These are phyloP conservation scores for Mortierella sp. DNA, from an alignment of 371 early-diverging fungal genomes.

Conservation along the genomic window DNA sequence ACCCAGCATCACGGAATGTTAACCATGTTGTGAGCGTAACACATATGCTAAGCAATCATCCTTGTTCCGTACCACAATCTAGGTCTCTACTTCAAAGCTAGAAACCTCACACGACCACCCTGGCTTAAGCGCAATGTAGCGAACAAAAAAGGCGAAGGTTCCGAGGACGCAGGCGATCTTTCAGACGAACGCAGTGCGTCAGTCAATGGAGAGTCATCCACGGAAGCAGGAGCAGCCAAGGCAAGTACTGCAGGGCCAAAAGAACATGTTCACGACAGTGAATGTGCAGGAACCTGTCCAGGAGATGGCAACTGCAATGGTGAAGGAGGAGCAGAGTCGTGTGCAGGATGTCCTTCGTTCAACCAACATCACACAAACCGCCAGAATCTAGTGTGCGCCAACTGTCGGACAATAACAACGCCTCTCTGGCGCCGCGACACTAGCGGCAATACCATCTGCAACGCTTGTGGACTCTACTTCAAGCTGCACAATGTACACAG, in stretches of 20 bases:
- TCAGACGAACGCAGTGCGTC: slow-evolving; percentile 17
- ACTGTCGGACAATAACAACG: slow-evolving; percentile 85
- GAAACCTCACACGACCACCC: slow-evolving; percentile 82
- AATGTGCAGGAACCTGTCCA: slow-evolving; percentile 74
- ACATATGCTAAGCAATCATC: too few species aligned
- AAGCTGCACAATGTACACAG: slow-evolving; percentile 82
- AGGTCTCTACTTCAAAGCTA: slow-evolving; percentile 85
- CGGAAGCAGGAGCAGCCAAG: neutral
- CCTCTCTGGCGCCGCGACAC: slow-evolving; percentile 92
- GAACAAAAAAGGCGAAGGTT: slow-evolving; percentile 30
- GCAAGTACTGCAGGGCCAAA: slow-evolving; percentile 1
- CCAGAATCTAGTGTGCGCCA: slow-evolving; percentile 74
- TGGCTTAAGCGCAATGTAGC: slow-evolving; percentile 74
- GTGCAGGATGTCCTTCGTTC: slow-evolving; percentile 85
- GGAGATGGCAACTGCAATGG: slow-evolving; percentile 88
- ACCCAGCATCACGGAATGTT: too few species aligned
- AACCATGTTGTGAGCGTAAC: too few species aligned
- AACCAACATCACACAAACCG: slow-evolving; percentile 71
- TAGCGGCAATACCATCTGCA: slow-evolving; percentile 83
- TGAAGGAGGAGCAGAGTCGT: slow-evolving; percentile 79
- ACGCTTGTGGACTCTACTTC: slow-evolving; percentile 90
- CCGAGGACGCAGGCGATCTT: slow-evolving; percentile 39
- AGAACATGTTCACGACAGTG: slow-evolving; percentile 30
- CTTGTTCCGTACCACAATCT: neutral
- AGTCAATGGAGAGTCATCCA: slow-evolving; percentile 6